These are phyloP conservation scores for Fomitopsis pulvina DNA, from an alignment of 768 basidiomycete species.

Conservation along the genomic window DNA sequence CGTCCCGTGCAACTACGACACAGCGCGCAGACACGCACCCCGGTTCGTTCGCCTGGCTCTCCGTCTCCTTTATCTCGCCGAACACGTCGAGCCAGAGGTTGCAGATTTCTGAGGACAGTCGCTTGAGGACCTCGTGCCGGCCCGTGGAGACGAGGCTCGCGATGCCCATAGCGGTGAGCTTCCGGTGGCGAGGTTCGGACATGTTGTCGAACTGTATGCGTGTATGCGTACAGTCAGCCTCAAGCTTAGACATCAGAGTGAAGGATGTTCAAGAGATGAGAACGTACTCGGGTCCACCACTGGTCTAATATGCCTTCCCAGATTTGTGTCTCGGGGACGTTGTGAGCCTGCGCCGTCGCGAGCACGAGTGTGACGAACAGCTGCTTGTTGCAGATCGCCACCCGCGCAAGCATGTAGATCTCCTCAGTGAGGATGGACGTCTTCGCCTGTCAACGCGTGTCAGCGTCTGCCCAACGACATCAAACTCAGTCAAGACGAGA, in stretches of 20 bases:
- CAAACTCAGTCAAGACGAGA: background rate
- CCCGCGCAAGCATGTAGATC: conserved; percentile 68
- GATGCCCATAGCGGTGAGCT: conserved; percentile 78
- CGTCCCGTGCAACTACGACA: background rate
- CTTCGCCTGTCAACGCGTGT: conserved; percentile 25
- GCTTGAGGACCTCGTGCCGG: conserved; percentile 61
- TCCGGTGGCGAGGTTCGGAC: conserved; percentile 79
- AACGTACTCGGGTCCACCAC: conserved; percentile 73
- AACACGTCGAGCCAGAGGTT: conserved; percentile 88
- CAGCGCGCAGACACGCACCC: background rate
- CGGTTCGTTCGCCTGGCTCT: conserved; percentile 25
- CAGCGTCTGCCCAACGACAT: conserved; percentile 1
- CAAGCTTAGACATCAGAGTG: too few relatives aligned
- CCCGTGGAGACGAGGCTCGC: conserved; percentile 73
- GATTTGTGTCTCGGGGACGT: conserved; percentile 44
- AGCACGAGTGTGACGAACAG: conserved; percentile 69
- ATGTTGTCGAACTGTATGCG: conserved; percentile 76
- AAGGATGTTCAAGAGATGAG: background rate
- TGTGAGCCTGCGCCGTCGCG: conserved; percentile 45
- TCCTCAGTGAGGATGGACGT: conserved; percentile 55
- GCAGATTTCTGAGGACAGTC: conserved; percentile 70
- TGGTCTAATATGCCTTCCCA: conserved; percentile 68
- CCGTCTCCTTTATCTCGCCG: conserved; percentile 75
- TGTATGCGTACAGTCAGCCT: background rate
- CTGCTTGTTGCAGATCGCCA: conserved; percentile 56